A percentile compares a stretch with the other conserved stretches of the same genome.
phyloP scores from a whole-genome alignment of 31 red algal genomes.

The Bonnemaisonia californica region DNA sequence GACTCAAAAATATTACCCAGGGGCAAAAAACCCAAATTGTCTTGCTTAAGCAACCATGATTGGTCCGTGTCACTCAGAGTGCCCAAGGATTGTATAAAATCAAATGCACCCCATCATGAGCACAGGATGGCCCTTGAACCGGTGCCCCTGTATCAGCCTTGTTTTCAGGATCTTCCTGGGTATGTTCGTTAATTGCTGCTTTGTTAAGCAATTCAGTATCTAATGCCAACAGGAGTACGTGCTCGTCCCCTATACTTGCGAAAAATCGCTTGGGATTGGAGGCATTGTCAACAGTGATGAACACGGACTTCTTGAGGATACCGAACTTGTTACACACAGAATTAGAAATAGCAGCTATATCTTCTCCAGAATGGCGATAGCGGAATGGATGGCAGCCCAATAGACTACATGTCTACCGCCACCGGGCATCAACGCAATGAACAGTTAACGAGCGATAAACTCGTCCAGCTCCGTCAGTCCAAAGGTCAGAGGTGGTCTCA shows the following conservation, averaged over 20 bases:
- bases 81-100: neutral
- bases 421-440: conserved; percentile 13
- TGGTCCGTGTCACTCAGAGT: conserved; percentile 7
- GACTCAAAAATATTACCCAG: conserved; percentile 13
- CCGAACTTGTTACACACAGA: conserved; percentile 14
- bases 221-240: neutral
- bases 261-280: conserved; percentile 3
- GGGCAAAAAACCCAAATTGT: conserved; percentile 16
- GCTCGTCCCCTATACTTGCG: conserved; percentile 8
- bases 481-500: conserved; percentile 3
- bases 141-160: too few species aligned
- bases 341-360: conserved; percentile 1
- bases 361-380: conserved; percentile 1
- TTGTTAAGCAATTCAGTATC: neutral
- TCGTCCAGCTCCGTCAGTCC: conserved; percentile 3
- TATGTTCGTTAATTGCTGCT: neutral
- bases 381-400: neutral
- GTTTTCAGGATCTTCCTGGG: neutral
- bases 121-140: neutral
- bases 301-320: conserved; percentile 13
- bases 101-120: conserved; percentile 1
- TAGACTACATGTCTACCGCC: neutral
- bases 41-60: conserved; percentile 4
- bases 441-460: conserved; percentile 4
- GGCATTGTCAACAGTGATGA: conserved; percentile 9